A percentile compares a stretch with the other conserved stretches of the same genome.
Conservation (phyloP, 2,329 filamentous ascomycete species). For the Aspergillus phoenicis region DNA sequence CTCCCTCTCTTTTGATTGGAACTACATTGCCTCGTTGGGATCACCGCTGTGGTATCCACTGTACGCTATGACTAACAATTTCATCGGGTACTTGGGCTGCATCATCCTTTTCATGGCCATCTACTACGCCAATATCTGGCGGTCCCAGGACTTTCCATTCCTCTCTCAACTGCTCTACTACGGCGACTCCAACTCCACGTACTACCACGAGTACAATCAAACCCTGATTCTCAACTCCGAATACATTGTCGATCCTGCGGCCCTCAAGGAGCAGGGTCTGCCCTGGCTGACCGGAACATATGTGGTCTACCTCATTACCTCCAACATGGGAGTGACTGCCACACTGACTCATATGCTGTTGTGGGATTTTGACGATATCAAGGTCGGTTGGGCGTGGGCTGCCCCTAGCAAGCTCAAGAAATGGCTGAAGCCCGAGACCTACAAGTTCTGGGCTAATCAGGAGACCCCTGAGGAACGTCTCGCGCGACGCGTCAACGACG, state of each 20-base stretch:
- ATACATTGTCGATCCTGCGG: background rate
- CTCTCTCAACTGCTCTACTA: slow-evolving; percentile 8
- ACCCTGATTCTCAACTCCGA: slow-evolving; percentile 3
- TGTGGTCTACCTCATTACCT: slow-evolving; percentile 7
- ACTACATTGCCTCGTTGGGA: slow-evolving; percentile 6
- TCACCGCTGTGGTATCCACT: slow-evolving; percentile 8
- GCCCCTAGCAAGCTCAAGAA: slow-evolving; percentile 7
- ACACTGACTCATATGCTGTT: slow-evolving; percentile 7
- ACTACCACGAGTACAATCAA: slow-evolving; percentile 6
- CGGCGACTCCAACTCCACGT: slow-evolving; percentile 9
- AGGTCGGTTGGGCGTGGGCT: slow-evolving; percentile 6
- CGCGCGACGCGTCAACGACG: slow-evolving; percentile 3
- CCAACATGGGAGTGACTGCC: slow-evolving; percentile 7
- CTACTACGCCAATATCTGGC: slow-evolving; percentile 9
- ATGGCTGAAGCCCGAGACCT: slow-evolving; percentile 5
- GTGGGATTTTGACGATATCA: slow-evolving; percentile 5
- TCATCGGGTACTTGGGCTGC: slow-evolving; percentile 5
- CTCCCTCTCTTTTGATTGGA: slow-evolving; percentile 4
- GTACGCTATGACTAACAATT: slow-evolving; percentile 8
- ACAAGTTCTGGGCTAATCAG: slow-evolving; percentile 5
- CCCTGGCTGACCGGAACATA: slow-evolving; percentile 10
- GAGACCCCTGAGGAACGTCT: slow-evolving; percentile 3
- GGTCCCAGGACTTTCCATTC: slow-evolving; percentile 6
- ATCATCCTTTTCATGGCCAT: slow-evolving; percentile 9
- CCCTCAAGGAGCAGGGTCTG: slow-evolving; percentile 6